Percentiles rank a stretch among this genome's conserved stretches.
phyloP scores from a whole-genome alignment of 768 basidiomycete genomes.

The Vishniacozyma victoriae region DNA sequence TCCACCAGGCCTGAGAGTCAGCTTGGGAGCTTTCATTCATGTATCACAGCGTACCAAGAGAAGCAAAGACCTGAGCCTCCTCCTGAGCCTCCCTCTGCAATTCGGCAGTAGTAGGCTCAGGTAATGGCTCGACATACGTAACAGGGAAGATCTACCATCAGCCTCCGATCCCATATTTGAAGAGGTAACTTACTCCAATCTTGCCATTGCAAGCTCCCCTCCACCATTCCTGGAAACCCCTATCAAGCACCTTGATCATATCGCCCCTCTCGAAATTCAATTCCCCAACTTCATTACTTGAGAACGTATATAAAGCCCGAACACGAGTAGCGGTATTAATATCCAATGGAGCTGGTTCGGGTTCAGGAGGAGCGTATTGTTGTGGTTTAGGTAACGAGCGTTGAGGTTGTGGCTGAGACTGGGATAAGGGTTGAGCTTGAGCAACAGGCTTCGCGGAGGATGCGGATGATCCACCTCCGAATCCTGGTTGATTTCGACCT shows the following conservation, averaged over 20 bases:
- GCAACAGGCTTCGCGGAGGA: constrained; percentile 1
- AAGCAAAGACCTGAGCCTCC: constrained; percentile 77
- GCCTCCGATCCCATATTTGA: neutral
- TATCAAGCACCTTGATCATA: constrained; percentile 88
- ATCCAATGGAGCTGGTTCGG: constrained; percentile 40
- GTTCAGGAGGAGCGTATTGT: constrained; percentile 5
- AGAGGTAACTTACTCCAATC: constrained; percentile 50
- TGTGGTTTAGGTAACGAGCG: constrained; percentile 5
- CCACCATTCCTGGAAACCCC: constrained; percentile 97
- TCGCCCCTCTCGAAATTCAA: constrained; percentile 87
- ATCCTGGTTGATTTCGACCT: constrained; percentile 53
- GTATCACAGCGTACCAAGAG: constrained; percentile 31
- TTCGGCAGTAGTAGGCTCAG: constrained; percentile 72
- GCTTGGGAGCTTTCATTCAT: neutral
- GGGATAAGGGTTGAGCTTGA: constrained; percentile 10
- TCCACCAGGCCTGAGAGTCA: constrained; percentile 39
- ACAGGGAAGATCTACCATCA: constrained; percentile 71
- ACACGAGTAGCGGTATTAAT: constrained; percentile 67
- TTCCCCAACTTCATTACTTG: constrained; percentile 80
- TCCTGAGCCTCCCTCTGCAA: constrained; percentile 74
- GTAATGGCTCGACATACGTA: constrained; percentile 73
- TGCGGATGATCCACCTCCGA: constrained; percentile 17
- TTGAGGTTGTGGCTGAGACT: constrained; percentile 10
- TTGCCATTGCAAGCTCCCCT: constrained; percentile 80
- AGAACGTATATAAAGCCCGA: constrained; percentile 79